Base-by-base conservation (phyloP, 2,329 filamentous ascomycete species). In the Microdochium trichocladiopsis region DNA sequence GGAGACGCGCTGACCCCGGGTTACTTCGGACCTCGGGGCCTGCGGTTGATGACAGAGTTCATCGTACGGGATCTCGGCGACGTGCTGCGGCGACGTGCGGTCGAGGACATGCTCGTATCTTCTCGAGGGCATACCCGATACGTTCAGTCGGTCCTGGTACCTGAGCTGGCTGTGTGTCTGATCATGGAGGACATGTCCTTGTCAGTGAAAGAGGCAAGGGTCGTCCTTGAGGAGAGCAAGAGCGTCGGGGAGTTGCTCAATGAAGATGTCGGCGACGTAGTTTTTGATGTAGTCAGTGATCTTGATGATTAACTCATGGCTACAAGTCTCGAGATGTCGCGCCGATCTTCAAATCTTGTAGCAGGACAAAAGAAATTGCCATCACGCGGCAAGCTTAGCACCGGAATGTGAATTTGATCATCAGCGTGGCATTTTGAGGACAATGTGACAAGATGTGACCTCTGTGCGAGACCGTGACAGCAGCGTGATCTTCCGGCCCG, bases 1-100 rank as follows among this genome's bases (percentile, higher is more conserved):
- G 71, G 81, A 25, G 74, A 78, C 49, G 77, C 74, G 52, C 74
- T 86, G 25, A 84, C 80, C 2, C 87, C 88, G 10, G 91, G 91
- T 0, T 96, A 95, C 68, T 96, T 95, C 68, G 91, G 91, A 2
- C 79, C 85, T 2, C 80, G 84, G 21, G 91, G 91, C 1, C 76
- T 87, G 50, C 80, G 81, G 49, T 70, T 79, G 50, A 89, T 96
- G 78, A 87, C 83, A 47, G 84, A 89, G 60, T 79, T 78, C 51
- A 78, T 91, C 36, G 82, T 88, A 53, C 62, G 70, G 3, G 73
- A 75, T 48, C 84, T 89, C 63, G 80, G 79, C 14, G 65, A 74
- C 9, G 67, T 80, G 55, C 68, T 93, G 25, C 82, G 86, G 53
- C 74, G 79, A 57, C 76, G 80, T 51, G 82, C 86, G 2, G 72